Evolutionary conservation across 2,329 filamentous ascomycete genomes (phyloP), one percentile per base, ranked within the genome.

Genomic region (Canariomyces notabilis): DNA sequence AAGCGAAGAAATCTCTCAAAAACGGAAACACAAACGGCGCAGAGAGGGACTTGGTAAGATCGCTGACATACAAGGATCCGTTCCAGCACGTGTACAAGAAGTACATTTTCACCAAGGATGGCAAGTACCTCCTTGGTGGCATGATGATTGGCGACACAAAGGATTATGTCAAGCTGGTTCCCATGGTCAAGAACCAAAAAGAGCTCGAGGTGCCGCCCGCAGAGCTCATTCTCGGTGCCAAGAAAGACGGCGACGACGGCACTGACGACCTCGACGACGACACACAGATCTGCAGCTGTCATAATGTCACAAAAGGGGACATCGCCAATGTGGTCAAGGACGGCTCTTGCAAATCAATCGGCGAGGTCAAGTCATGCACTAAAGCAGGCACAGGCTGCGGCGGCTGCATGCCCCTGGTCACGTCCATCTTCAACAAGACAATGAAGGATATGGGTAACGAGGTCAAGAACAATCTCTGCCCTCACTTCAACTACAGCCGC

Each of bases 121-220:
- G 89, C 20, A 94, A 94, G 63, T 91, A 91, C 59, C 72, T 95
- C 1, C 78, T 95, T 0, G 89, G 89, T n/a, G 90, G 89, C 4
- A 95, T 95, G 88, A 95, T 95, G 88, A 93, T 95, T 51, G 90
- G 89, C 32, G 89, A 95, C 59, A 94, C 88, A 0, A 85, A 79
- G 52, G 89, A 95, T 68, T 95, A 95, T 60, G 79, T 94, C 67
- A 95, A 91, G 64, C 70, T 95, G 18, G 87, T 94, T 1, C 85
- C 87, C 1, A 82, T 95, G 74, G 88, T 93, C 44, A 94, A 90
- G 69, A 83, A 79, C 54, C 85, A 89, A 61, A 94, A 90, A 63
- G 72, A 75, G 51, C 74, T 95, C 1, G 87, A 94, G 12, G 71
- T 88, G 0, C 80, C 87, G 0, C 89, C 89, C 0, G 81, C 84